Evolutionary conservation across 2,329 filamentous ascomycete genomes (phyloP), one percentile per base, ranked within the genome.

Genomic region (Pestalotiopsis sp.): DNA sequence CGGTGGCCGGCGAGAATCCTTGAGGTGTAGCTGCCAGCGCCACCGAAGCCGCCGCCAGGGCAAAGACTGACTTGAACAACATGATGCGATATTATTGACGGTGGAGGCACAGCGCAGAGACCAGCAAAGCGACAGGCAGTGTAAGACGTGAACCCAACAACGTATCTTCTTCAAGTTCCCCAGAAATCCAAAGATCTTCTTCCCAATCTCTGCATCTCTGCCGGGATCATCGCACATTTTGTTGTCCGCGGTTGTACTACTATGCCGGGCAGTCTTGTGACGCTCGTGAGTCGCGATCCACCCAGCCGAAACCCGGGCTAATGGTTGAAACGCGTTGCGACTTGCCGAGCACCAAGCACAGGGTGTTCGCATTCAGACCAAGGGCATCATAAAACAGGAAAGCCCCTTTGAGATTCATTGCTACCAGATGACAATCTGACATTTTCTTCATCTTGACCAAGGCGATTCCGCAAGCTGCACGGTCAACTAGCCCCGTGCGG

Each of bases 1-100:
- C 74, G n/a, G 77, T 76, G 17, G 74, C 74, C 1, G 83, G 83
- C 61, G 76, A 70, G 71, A 85, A 85, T 31, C 81, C 81, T 11
- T 74, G 61, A 4, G 83, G 83, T 13, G 83, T 84, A 9, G 75
- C 74, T 11, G 82, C 83, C 36, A 81, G 74, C 25, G 76, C 74
- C 41, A 79, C 75, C 58, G 77, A 77, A 45, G 78, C 77, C 64
- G 75, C 76, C 55, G 78, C 73, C 66, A 81, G 72, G 38, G 74
- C 72, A 36, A 76, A 52, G 41, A 82, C 49, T 41, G 71, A 77
- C 71, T 74, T 75, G 61, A 74, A 78, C 41, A 78, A 65, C 78
- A 83, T 81, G 45, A 52, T 52, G 45, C 45, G 45, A 52, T 69
- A 73, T 76, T 64, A 69, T 39, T 31, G 25, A 52, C 58, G 4